A percentile compares a stretch with the other conserved stretches of the same genome.
phyloP scores from a whole-genome alignment of 2,329 filamentous ascomycete species.

The Fusarium sp. region DNA sequence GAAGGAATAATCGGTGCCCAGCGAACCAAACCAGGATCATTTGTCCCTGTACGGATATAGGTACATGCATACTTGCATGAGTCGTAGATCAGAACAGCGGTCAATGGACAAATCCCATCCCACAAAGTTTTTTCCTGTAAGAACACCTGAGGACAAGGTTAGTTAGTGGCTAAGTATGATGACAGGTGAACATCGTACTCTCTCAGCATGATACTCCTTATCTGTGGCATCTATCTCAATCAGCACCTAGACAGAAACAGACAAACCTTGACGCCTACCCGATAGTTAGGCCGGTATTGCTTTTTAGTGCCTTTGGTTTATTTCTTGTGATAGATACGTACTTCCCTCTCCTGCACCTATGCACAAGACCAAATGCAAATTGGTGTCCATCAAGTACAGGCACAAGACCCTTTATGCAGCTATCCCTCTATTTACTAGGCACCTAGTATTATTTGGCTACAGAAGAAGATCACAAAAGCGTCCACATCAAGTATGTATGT shows the following conservation, averaged over 20 bases:
- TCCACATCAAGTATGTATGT: not conserved
- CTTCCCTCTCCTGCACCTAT: not conserved
- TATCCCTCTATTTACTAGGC: not conserved
- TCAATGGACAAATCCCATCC: conserved; percentile 2
- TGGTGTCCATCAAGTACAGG: not conserved
- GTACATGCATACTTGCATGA: not conserved
- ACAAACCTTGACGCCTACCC: conserved; percentile 12
- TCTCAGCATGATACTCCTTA: not conserved
- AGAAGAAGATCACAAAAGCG: not conserved
- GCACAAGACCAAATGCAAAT: not conserved
- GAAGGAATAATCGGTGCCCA: conserved; percentile 11
- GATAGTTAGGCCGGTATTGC: not conserved
- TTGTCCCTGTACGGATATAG: conserved; percentile 15
- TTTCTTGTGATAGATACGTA: not conserved
- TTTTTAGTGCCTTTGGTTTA: not conserved
- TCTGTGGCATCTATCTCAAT: not conserved
- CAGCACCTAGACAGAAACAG: conserved; percentile 1
- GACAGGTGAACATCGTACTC: not conserved
- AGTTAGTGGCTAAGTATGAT: not conserved
- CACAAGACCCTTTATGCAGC: conserved; percentile 13
- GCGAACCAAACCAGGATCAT: conserved; percentile 17
- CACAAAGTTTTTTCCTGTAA: not conserved
- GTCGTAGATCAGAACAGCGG: conserved; percentile 24
- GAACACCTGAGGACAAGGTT: not conserved
- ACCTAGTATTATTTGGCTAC: not conserved